phyloP scores from a whole-genome alignment of 495 filamentous ascomycete genomes.

The Trichoderma asperelloides region DNA sequence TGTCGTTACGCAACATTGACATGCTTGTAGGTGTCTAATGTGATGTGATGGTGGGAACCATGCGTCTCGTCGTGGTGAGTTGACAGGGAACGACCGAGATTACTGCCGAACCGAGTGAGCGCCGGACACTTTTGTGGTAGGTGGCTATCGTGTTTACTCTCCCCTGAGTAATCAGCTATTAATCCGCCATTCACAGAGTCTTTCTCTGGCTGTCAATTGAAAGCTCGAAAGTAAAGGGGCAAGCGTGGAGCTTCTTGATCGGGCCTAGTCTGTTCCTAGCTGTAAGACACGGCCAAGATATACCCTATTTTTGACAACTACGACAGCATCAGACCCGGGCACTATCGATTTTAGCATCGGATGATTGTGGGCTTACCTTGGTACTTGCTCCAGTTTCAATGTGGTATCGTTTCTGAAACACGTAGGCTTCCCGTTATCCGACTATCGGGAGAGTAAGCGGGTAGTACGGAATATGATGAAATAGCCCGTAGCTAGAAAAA shows the following conservation, averaged over 20 bases:
- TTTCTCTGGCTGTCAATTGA: not conserved
- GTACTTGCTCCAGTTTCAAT: not conserved
- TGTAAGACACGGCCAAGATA: not conserved
- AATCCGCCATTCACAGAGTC: not conserved
- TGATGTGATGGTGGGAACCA: not conserved
- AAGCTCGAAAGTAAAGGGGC: not conserved
- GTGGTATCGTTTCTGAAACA: not conserved
- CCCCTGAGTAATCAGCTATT: not conserved
- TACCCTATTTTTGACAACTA: conserved; percentile 1
- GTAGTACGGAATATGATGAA: not conserved
- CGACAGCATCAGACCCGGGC: not conserved
- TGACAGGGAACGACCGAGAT: not conserved
- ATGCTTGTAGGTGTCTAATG: not conserved
- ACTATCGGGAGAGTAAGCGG: not conserved
- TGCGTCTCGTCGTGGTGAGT: not conserved
- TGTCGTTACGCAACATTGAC: not conserved
- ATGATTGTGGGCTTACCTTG: not conserved
- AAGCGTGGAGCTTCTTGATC: not conserved
- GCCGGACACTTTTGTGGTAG: not conserved
- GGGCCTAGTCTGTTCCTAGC: not conserved
- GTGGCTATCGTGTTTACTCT: not conserved
- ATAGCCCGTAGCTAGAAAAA: not conserved
- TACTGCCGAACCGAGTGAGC: not conserved
- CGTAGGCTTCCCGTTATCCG: not conserved
- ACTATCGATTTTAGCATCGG: not conserved